A percentile compares a stretch with the other conserved stretches of the same genome.
These are phyloP conservation scores for Paramecium octaurelia DNA, from an alignment of 73 alveolate genomes.

Conservation along the genomic window DNA sequence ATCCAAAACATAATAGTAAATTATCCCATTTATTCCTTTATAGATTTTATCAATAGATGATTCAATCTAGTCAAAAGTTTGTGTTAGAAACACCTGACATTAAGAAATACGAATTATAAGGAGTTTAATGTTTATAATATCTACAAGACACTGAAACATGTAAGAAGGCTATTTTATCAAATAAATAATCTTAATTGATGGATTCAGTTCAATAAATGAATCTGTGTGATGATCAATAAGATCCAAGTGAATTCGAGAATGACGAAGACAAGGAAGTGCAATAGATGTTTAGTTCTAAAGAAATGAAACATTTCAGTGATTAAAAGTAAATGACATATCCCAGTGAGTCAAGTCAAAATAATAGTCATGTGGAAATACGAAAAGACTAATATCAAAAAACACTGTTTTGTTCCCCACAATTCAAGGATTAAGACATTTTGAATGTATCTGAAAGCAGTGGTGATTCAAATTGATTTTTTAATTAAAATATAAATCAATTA, in stretches of 20 bases:
- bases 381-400: constrained; percentile 32
- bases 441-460: constrained; percentile 11
- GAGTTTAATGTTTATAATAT: background rate
- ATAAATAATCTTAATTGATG: constrained; percentile 9
- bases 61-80: background rate
- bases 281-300: constrained; percentile 4
- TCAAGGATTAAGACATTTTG: constrained; percentile 20
- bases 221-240: constrained; percentile 43
- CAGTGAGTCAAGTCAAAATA: constrained; percentile 1
- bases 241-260: constrained; percentile 46
- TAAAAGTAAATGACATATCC: constrained; percentile 12
- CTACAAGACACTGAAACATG: constrained; percentile 39
- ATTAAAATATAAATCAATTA: background rate
- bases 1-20: constrained; percentile 43
- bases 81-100: constrained; percentile 31
- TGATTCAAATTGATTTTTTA: constrained; percentile 7
- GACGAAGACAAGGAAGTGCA: constrained; percentile 45
- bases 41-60: constrained; percentile 39
- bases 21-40: background rate
- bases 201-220: constrained; percentile 14
- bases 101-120: background rate
- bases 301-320: background rate
- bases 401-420: constrained; percentile 35
- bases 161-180: background rate
- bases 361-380: background rate